These are phyloP conservation scores for Euptelea pleiosperma DNA, from an alignment of 164 flowering plant genomes.

Conservation along the genomic window DNA sequence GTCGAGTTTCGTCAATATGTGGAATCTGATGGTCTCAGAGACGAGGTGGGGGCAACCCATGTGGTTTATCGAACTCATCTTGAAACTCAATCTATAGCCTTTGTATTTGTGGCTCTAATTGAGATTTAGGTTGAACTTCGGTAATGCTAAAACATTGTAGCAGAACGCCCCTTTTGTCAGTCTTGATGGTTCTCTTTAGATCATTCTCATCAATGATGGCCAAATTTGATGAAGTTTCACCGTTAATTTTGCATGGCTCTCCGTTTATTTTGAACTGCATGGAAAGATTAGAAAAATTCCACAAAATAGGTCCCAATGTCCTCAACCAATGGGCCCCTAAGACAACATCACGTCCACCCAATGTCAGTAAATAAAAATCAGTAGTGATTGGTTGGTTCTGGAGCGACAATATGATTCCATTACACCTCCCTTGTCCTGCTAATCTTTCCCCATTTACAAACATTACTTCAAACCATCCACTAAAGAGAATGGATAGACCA, in stretches of 20 bases:
- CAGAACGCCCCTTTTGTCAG: not conserved
- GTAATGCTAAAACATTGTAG: not conserved
- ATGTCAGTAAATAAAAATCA: not conserved
- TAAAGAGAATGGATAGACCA: not conserved
- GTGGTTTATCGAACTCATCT: not conserved
- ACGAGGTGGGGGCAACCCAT: not conserved
- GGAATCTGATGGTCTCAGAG: not conserved
- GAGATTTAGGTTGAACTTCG: not conserved
- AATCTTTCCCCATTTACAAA: no score
- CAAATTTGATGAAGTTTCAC: not conserved
- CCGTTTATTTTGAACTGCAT: not conserved
- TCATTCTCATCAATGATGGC: not conserved
- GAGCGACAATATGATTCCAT: no score
- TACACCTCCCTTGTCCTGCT: no score
- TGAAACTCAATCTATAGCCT: not conserved
- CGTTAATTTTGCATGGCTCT: not conserved
- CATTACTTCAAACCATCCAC: no score
- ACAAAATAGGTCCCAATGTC: no score
- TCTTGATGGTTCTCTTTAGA: not conserved
- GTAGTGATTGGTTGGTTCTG: not conserved
- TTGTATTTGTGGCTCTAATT: not conserved
- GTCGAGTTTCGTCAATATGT: not conserved
- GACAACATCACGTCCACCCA: slow-evolving; percentile 10
- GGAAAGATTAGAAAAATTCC: slow-evolving; percentile 5
- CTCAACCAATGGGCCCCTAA: no score